Evolutionary conservation across 768 basidiomycete genomes (phyloP).

Genomic region (Cystofilobasidium capitatum): DNA sequence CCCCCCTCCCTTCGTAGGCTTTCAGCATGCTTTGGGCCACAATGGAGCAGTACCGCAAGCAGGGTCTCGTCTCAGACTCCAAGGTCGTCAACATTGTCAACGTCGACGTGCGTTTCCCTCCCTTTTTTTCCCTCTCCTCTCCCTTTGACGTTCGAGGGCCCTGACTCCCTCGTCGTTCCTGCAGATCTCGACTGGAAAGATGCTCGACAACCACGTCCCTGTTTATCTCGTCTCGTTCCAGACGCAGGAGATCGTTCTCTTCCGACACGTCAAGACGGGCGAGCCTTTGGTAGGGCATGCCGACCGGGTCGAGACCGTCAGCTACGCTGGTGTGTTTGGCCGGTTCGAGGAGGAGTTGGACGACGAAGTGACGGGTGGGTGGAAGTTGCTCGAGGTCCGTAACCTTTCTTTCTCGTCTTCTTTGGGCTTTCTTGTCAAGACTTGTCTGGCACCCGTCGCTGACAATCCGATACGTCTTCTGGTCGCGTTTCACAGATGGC

Average conservation of each 20-base stretch:
- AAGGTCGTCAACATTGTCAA: conserved; percentile 93
- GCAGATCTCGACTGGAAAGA: conserved; percentile 73
- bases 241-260: conserved; percentile 86
- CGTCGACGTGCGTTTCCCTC: conserved; percentile 64
- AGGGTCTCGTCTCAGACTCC: conserved; percentile 83
- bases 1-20: conserved; percentile 48
- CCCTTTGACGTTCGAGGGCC: neutral
- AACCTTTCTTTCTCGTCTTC: neutral
- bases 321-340: conserved; percentile 84
- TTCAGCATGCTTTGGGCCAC: conserved; percentile 98
- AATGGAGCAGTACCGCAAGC: conserved; percentile 83
- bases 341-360: conserved; percentile 76
- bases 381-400: conserved; percentile 83
- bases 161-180: neutral
- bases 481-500: neutral
- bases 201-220: conserved; percentile 70
- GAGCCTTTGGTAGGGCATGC: conserved; percentile 81
- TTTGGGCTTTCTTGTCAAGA: neutral
- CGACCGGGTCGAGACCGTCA: conserved; percentile 83
- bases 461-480: neutral
- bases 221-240: conserved; percentile 84
- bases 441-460: neutral
- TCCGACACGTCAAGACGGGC: conserved; percentile 79
- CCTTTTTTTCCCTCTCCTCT: neutral
- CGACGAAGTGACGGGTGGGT: conserved; percentile 90